A percentile compares a stretch with the other conserved stretches of the same genome.
phyloP scores from a whole-genome alignment of 441 rosid species.

The Geranium incanum region DNA sequence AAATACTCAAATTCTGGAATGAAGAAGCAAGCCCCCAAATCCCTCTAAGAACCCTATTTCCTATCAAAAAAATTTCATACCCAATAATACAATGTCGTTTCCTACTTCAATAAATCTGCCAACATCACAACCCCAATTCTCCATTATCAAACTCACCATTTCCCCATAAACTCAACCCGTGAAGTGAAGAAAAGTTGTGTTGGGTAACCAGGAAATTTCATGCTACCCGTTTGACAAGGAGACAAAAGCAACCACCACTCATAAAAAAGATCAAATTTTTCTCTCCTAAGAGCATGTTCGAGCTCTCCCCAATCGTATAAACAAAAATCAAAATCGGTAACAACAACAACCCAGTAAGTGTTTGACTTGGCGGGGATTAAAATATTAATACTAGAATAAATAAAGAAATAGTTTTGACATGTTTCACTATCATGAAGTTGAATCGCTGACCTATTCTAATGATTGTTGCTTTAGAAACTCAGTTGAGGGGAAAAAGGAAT shows the following conservation, averaged over 20 bases:
- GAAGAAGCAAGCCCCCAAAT: background rate
- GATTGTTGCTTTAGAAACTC: background rate
- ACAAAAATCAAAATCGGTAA: background rate
- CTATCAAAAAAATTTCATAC: background rate
- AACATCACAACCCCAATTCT: background rate
- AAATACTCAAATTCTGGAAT: background rate
- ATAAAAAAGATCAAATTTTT: background rate
- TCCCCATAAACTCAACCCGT: background rate
- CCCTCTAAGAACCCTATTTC: background rate
- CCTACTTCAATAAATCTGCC: background rate
- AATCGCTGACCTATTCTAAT: background rate
- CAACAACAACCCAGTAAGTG: no score
- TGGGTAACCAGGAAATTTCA: background rate
- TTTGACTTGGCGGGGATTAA: background rate
- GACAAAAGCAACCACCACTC: background rate
- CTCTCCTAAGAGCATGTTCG: background rate
- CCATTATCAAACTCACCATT: background rate
- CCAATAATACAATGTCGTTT: background rate
- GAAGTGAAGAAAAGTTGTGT: background rate
- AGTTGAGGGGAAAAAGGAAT: background rate
- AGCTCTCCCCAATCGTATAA: background rate
- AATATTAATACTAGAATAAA: background rate
- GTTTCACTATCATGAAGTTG: background rate
- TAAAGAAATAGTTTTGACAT: background rate
- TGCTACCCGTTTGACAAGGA: background rate